These are phyloP conservation scores for Adenanthera pavonina DNA, from an alignment of 306 rosid species.

Conservation along the genomic window DNA sequence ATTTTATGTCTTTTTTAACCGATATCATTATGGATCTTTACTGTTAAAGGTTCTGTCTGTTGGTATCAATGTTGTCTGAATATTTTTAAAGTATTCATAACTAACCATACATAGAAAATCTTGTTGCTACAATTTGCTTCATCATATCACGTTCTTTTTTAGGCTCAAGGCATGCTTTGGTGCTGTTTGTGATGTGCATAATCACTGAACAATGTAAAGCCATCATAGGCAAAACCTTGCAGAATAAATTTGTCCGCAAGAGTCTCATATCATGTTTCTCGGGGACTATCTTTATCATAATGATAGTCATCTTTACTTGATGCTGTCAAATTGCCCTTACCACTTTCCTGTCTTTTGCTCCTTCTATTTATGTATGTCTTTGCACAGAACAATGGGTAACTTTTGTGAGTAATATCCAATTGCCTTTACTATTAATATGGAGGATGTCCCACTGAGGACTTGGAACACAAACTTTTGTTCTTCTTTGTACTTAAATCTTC, in stretches of 20 bases:
- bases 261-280: conserved; percentile 43
- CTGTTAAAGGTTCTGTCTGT: conserved; percentile 31
- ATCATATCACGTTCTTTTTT: conserved; percentile 30
- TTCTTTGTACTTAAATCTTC: conserved; percentile 47
- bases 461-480: conserved; percentile 43
- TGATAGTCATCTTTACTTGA: conserved; percentile 40
- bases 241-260: conserved; percentile 33
- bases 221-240: conserved; percentile 39
- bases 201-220: conserved; percentile 23
- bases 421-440: conserved; percentile 41
- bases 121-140: conserved; percentile 34
- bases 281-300: conserved; percentile 44
- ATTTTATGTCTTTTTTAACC: conserved; percentile 36
- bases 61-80: conserved; percentile 16
- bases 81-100: conserved; percentile 30
- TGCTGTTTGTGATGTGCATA: conserved; percentile 31
- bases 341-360: conserved; percentile 5
- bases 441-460: conserved; percentile 48
- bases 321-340: conserved; percentile 40
- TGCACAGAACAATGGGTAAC: conserved; percentile 41
- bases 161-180: conserved; percentile 29
- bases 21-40: conserved; percentile 37
- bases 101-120: conserved; percentile 34
- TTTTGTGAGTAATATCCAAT: conserved; percentile 43
- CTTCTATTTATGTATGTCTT: conserved; percentile 38